Base-by-base conservation (phyloP, 106 monocot species). In the Dactylorhiza incarnata region DNA sequence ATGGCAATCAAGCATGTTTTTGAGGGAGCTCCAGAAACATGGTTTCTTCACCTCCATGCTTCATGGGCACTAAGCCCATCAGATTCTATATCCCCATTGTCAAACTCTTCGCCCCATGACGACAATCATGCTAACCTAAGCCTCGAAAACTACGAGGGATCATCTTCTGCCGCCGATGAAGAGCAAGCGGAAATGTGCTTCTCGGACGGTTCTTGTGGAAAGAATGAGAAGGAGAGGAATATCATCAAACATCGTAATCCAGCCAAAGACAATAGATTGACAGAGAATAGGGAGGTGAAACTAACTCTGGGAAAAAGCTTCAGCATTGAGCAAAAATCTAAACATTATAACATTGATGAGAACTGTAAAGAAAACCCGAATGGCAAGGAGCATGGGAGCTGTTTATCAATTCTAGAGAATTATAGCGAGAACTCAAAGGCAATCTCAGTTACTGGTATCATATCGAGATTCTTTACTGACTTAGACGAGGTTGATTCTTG, bases 381-480 rank as follows among this genome's bases (percentile, higher is more conserved):
- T 17, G 47, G 67, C 62, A 22, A 50, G 9, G 52, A 25, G 47
- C 24, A 48, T 16, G 47, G 17, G 69, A 69, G 45, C 37, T 37
- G 37, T 17, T 6, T 69, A 26, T 26, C 24, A 37, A 37, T 13
- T 26, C 14, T 15, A 49, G 77, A 74, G 48, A 61, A 49, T 69
- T 69, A 61, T 12, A 73, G 78, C 5, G 23, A 11, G 11, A 82
- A 66, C 56, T 49, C 73, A 13, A 59, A 73, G n/a, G 48, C 74
- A 25, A 15, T 74, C 20, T 86, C 86, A 5, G 73, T 86, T 43
- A 80, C 82, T 22, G 73, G 80, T 29, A 86, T 86, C 23, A 80
- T 86, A 44, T 77, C 82, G 3, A 83, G 56, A 62, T 86, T 83
- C 47, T 86, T 86, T 55, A 50, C 73, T 46, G 82, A 83, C 15